Evolutionary conservation across 139 green algal species (phyloP).

Genomic region (Ulvella scutata): DNA sequence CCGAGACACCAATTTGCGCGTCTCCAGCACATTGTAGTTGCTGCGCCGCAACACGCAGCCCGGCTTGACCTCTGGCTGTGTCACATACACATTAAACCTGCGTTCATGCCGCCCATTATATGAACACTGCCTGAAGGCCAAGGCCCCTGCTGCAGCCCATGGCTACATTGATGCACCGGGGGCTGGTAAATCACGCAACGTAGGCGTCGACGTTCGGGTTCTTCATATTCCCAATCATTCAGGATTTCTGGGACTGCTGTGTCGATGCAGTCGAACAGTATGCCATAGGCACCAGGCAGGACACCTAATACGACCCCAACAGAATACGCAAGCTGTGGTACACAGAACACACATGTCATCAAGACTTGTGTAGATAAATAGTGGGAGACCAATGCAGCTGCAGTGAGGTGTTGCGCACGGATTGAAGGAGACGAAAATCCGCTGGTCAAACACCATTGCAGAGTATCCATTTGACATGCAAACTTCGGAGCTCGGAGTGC

Average conservation of each 20-base stretch:
- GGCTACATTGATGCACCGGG: no score
- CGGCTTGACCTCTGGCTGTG: constrained; percentile 91
- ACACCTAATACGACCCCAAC: no score
- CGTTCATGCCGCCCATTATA: no score
- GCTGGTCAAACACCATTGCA: constrained; percentile 97
- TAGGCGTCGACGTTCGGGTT: no score
- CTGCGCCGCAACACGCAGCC: constrained; percentile 85
- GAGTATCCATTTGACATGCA: constrained; percentile 93
- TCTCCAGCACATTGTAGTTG: constrained; percentile 89
- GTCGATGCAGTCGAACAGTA: no score
- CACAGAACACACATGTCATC: not conserved
- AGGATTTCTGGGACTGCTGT: no score
- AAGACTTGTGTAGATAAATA: not conserved
- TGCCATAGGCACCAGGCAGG: no score
- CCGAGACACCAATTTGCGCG: constrained; percentile 58
- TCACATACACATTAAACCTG: constrained; percentile 92
- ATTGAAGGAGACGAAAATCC: constrained; percentile 97
- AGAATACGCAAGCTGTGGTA: not conserved
- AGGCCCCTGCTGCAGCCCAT: no score
- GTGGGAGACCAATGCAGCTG: no score
- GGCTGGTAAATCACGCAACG: no score
- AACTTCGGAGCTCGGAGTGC: constrained; percentile 82
- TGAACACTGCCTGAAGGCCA: no score
- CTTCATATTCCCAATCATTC: no score
- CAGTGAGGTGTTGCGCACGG: constrained; percentile 40